These are phyloP conservation scores for Vitis rotundifolia DNA, from an alignment of 164 flowering plant species.

Conservation along the genomic window DNA sequence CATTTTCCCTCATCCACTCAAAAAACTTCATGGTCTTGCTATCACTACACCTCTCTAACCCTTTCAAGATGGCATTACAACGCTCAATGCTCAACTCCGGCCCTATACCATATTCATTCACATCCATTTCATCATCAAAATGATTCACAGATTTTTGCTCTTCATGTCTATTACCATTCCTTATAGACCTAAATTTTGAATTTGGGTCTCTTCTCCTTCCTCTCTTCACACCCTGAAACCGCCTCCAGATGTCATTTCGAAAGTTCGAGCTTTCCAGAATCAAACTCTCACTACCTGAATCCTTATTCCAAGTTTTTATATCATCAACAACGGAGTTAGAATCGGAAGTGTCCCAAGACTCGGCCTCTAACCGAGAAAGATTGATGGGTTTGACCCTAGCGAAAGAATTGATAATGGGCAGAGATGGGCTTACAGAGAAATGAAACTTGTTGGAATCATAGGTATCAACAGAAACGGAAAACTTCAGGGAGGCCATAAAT, in stretches of 20 bases:
- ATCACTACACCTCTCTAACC: slow-evolving; percentile 51
- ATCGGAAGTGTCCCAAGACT: not conserved
- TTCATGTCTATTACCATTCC: slow-evolving; percentile 9
- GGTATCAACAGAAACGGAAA: slow-evolving; percentile 32
- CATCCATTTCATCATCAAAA: slow-evolving; percentile 32
- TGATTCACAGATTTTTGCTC: slow-evolving; percentile 9
- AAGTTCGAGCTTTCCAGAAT: slow-evolving; percentile 11
- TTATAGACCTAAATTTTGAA: slow-evolving; percentile 11
- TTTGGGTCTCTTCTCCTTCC: slow-evolving; percentile 15
- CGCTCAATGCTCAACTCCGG: slow-evolving; percentile 44
- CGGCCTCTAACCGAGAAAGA: slow-evolving; percentile 27
- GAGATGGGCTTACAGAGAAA: slow-evolving; percentile 16
- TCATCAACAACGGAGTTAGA: not conserved
- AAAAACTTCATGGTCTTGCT: slow-evolving; percentile 53
- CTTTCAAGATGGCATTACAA: slow-evolving; percentile 56
- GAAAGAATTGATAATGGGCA: slow-evolving; percentile 16
- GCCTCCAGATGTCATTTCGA: slow-evolving; percentile 12
- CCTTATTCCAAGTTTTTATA: not conserved
- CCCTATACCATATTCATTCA: slow-evolving; percentile 28
- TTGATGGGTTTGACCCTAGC: slow-evolving; percentile 24
- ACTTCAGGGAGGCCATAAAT: slow-evolving; percentile 43
- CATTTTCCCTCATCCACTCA: slow-evolving; percentile 75
- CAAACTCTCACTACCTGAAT: slow-evolving; percentile 8
- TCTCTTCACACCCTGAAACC: slow-evolving; percentile 25
- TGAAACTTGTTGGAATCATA: slow-evolving; percentile 31